Conservation (phyloP, 1,284 basidiomycete genomes). For the Termitomyces sp. region DNA sequence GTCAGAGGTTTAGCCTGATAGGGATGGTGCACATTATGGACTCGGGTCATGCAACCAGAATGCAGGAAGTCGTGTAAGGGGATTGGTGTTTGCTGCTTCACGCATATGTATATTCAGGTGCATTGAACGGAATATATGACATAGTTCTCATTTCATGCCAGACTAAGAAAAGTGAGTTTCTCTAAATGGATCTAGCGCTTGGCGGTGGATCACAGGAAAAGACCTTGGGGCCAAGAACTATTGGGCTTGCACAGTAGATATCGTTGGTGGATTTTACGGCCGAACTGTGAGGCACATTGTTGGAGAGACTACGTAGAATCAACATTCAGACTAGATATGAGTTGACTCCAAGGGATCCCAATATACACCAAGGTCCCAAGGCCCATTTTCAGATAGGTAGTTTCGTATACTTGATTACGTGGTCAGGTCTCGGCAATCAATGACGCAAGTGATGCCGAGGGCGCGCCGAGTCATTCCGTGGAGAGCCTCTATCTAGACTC, state of each 20-base stretch:
- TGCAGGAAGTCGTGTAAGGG: background rate
- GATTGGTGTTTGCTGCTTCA: background rate
- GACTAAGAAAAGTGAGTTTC: no score
- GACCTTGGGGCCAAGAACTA: no score
- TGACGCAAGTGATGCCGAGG: slow-evolving; percentile 2
- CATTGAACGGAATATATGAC: background rate
- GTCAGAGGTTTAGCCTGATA: background rate
- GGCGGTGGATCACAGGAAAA: no score
- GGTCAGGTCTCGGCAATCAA: background rate
- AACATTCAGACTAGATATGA: no score
- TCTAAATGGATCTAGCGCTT: no score
- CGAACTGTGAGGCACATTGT: no score
- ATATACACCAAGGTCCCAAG: background rate
- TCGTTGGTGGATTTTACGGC: no score
- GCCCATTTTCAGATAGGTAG: no score
- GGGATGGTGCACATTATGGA: background rate
- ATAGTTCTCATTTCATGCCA: background rate
- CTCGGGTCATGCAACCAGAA: background rate
- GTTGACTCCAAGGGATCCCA: no score
- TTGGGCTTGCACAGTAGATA: no score
- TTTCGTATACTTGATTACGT: slow-evolving; percentile 5
- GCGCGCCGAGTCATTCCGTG: background rate
- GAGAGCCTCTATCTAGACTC: background rate
- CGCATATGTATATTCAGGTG: background rate
- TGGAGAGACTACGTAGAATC: no score